Conservation (phyloP, 2,329 filamentous ascomycete genomes). For the Aspergillus versicolor region DNA sequence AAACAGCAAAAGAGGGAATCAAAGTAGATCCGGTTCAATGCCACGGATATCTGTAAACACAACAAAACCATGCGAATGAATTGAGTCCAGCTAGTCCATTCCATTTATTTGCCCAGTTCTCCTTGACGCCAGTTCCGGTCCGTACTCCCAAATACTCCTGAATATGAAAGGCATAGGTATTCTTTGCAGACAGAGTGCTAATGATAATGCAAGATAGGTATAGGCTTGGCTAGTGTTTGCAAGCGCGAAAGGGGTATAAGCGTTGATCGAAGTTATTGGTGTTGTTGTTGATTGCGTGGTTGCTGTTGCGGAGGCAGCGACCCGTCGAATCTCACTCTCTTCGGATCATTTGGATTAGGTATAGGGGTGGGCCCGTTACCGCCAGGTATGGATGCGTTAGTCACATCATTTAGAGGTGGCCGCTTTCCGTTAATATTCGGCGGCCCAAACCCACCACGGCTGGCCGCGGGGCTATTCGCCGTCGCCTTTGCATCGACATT, state of each 20-base stretch:
- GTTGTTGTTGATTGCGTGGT: conserved; percentile 19
- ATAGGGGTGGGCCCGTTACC: conserved; percentile 24
- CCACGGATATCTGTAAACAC: background rate
- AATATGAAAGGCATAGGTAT: background rate
- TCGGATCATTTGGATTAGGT: conserved; percentile 29
- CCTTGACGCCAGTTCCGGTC: background rate
- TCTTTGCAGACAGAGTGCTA: background rate
- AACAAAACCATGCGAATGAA: background rate
- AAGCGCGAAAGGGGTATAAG: background rate
- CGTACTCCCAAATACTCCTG: conserved; percentile 1
- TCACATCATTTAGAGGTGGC: conserved; percentile 46
- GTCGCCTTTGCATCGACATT: conserved; percentile 30
- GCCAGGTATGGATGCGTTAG: conserved; percentile 35
- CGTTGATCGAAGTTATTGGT: background rate
- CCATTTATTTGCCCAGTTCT: background rate
- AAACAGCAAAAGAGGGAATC: background rate
- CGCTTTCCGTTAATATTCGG: conserved; percentile 42
- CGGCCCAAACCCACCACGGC: conserved; percentile 22
- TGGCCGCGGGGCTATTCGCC: conserved; percentile 18
- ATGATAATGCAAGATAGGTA: background rate
- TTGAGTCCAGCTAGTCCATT: background rate
- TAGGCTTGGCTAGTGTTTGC: background rate
- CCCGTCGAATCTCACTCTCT: conserved; percentile 30
- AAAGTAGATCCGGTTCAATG: background rate
- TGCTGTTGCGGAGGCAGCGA: conserved; percentile 15